A percentile compares a stretch with the other conserved stretches of the same genome.
These are phyloP conservation scores for Euclidium syriacum DNA, from an alignment of 345 rosid species.

Conservation along the genomic window DNA sequence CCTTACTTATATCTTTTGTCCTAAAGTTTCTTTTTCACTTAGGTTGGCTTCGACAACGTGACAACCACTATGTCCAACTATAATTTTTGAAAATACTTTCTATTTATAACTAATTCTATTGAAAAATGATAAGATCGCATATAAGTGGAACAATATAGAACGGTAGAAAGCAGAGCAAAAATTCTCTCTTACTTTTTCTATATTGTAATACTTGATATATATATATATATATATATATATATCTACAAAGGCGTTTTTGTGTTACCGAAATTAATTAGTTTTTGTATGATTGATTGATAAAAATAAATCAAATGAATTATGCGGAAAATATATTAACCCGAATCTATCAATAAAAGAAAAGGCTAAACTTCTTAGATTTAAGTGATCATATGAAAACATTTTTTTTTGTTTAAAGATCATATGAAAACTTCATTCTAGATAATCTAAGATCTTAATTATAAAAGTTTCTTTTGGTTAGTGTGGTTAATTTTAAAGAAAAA, in stretches of 20 bases:
- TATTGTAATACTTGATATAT: neutral
- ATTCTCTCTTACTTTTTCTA: neutral
- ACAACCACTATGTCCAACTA: slow-evolving; percentile 34
- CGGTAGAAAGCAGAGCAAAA: neutral
- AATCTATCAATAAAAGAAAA: no score
- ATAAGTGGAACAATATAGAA: neutral
- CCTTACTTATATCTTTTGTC: slow-evolving; percentile 1
- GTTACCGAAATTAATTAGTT: no score
- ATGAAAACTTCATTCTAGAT: neutral
- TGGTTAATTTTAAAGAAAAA: no score
- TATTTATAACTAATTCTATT: neutral
- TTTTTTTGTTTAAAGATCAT: no score
- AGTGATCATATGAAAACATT: neutral
- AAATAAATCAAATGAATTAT: no score
- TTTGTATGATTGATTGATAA: no score
- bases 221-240: no score
- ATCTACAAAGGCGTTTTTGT: no score
- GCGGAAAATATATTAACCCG: no score
- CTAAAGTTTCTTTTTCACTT: neutral
- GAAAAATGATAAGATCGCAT: neutral
- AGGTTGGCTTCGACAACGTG: slow-evolving; percentile 39
- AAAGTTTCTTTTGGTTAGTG: no score
- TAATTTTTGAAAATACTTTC: neutral
- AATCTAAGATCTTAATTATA: no score
- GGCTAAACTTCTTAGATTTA: neutral